Evolutionary conservation across 306 rosid genomes (phyloP).

Genomic region (Vigna trinervia): DNA sequence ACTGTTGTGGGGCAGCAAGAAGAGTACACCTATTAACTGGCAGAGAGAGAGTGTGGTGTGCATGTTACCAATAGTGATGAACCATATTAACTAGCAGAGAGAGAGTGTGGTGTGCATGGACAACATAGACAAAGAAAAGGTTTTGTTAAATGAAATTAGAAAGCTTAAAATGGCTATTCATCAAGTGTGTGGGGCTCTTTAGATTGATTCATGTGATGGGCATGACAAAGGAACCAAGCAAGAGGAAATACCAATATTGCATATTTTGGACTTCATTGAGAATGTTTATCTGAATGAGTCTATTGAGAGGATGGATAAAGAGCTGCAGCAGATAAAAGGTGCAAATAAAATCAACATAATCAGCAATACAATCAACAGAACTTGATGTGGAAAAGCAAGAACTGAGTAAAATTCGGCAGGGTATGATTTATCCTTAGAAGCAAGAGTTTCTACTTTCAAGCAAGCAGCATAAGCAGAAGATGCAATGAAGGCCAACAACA

Average conservation of each 20-base stretch:
- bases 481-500: slow-evolving; percentile 56
- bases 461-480: slow-evolving; percentile 67
- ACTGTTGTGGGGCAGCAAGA: slow-evolving; percentile 94
- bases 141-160: slow-evolving; percentile 73
- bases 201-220: slow-evolving; percentile 53
- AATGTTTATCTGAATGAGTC: slow-evolving; percentile 57
- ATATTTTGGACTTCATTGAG: slow-evolving; percentile 66
- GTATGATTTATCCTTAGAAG: slow-evolving; percentile 61
- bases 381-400: slow-evolving; percentile 74
- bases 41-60: too few species aligned
- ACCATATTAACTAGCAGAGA: too few species aligned
- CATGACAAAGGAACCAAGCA: slow-evolving; percentile 51
- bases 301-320: slow-evolving; percentile 59
- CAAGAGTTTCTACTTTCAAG: slow-evolving; percentile 62
- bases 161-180: slow-evolving; percentile 65
- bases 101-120: too few species aligned
- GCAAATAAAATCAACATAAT: slow-evolving; percentile 3
- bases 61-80: too few species aligned
- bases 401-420: slow-evolving; percentile 60
- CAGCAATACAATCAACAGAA: slow-evolving; percentile 31
- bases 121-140: slow-evolving; percentile 52
- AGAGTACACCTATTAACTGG: slow-evolving; percentile 49
- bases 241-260: slow-evolving; percentile 57
- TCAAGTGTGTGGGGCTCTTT: slow-evolving; percentile 76
- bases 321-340: slow-evolving; percentile 57